These are phyloP conservation scores for Hevea brasiliensis DNA, from an alignment of 345 rosid species.

Conservation along the genomic window DNA sequence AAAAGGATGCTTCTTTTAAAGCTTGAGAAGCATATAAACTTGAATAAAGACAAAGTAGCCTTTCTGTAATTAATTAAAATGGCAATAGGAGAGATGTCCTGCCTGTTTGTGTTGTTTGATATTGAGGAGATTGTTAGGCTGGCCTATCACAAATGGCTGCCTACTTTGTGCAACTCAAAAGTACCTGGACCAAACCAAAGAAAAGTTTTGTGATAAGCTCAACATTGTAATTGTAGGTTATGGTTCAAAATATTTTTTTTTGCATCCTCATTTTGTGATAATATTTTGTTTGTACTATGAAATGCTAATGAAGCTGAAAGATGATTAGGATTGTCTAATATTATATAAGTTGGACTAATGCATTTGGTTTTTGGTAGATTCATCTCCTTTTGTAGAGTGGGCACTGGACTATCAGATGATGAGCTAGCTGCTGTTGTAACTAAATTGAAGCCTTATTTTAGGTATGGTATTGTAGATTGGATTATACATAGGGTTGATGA, in stretches of 20 bases:
- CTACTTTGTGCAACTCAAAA: no score
- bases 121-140: background rate
- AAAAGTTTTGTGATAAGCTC: background rate
- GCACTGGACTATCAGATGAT: slow-evolving; percentile 86
- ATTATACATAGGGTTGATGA: background rate
- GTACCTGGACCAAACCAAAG: background rate
- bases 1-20: no score
- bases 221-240: no score
- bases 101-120: background rate
- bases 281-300: background rate
- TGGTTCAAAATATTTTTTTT: background rate
- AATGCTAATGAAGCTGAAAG: background rate
- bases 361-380: slow-evolving; percentile 54
- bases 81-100: background rate
- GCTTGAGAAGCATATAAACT: no score
- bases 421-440: slow-evolving; percentile 74
- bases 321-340: background rate
- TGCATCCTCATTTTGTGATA: background rate
- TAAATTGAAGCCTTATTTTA: slow-evolving; percentile 90
- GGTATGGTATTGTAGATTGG: slow-evolving; percentile 36
- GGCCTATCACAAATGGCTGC: background rate
- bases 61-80: no score
- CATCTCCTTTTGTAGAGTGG: slow-evolving; percentile 93
- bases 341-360: background rate
- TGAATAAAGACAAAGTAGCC: no score